Evolutionary conservation across 2,329 filamentous ascomycete species (phyloP).

Genomic region (Metarhizium sp.): DNA sequence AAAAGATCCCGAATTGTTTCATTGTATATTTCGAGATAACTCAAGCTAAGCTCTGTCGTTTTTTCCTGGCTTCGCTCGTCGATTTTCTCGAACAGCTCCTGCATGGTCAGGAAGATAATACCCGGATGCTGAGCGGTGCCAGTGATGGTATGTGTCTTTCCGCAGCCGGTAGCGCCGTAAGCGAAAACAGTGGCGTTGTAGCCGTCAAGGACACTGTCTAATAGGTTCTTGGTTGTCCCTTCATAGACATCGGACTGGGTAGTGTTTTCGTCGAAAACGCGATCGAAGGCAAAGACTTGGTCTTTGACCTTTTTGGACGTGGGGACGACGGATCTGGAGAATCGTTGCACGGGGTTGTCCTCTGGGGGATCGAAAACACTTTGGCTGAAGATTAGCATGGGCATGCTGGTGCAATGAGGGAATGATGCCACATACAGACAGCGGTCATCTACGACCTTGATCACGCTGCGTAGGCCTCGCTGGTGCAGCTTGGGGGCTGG

Average conservation of each 20-base stretch:
- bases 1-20: constrained; percentile 95
- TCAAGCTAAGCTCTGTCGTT: constrained; percentile 80
- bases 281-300: constrained; percentile 93
- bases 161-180: constrained; percentile 94
- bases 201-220: constrained; percentile 91
- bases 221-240: constrained; percentile 75
- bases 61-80: constrained; percentile 79
- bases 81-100: constrained; percentile 96
- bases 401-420: background rate
- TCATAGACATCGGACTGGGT: constrained; percentile 93
- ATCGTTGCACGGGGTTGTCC: constrained; percentile 83
- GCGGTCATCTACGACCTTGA: constrained; percentile 93
- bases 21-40: constrained; percentile 98
- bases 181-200: constrained; percentile 99
- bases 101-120: constrained; percentile 98
- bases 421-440: constrained; percentile 62
- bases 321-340: constrained; percentile 71
- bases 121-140: constrained; percentile 87
- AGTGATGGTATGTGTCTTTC: constrained; percentile 96
- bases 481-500: constrained; percentile 77
- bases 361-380: constrained; percentile 97
- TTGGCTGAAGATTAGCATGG: constrained; percentile 4
- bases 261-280: constrained; percentile 92
- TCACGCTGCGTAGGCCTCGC: constrained; percentile 80
- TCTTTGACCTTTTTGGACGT: constrained; percentile 91